Base-by-base conservation (phyloP, 805 yeast species). In the Yamadazyma nakazawae region DNA sequence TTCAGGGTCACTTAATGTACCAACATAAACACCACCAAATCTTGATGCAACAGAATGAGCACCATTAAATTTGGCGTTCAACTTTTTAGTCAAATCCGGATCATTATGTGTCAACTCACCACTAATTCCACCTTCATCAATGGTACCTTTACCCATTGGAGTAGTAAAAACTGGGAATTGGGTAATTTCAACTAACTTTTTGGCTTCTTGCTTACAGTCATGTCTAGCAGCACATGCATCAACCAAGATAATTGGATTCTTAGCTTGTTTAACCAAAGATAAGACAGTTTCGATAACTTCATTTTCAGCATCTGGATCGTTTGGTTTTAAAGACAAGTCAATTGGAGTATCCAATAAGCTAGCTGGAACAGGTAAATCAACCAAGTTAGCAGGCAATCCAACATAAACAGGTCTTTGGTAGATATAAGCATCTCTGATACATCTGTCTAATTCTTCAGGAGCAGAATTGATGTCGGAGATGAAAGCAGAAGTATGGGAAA, bases 171-270 rank as follows among this genome's bases (percentile, higher is more conserved):
- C 70, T 1, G 74, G 73, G 63, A 67, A 68, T 60, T 68, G 67
- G 34, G 74, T 68, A n/a, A 56, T 46, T 47, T 65, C 65, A 43
- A 67, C 67, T 55, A 68, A 63, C 37, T 55, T 52, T 32, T 53
- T 56, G 30, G 63, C 70, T 57, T 68, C 72, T 19, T 48, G 53
- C 51, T 64, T 66, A 54, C 71, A 66, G 39, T 51, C 59, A 51
- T 68, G 72, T 58, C 74, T 63, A 26, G 71, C 57, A 42, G 69
- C 69, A 59, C 73, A 66, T 28, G 74, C 74, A 51, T 68, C 74
- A 14, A 67, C 72, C 51, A 68, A 55, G 39, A 68, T 64, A 35
- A 67, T 50, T 18, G 74, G 73, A 56, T 67, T 66, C 43, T 54
- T 30, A 21, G 71, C 62, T 39, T 56, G 43, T 35, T 49, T 48